Percentiles rank a stretch among this genome's conserved stretches.
phyloP scores from a whole-genome alignment of 352 stramenopile genomes.

The Lagenidium giganteum region DNA sequence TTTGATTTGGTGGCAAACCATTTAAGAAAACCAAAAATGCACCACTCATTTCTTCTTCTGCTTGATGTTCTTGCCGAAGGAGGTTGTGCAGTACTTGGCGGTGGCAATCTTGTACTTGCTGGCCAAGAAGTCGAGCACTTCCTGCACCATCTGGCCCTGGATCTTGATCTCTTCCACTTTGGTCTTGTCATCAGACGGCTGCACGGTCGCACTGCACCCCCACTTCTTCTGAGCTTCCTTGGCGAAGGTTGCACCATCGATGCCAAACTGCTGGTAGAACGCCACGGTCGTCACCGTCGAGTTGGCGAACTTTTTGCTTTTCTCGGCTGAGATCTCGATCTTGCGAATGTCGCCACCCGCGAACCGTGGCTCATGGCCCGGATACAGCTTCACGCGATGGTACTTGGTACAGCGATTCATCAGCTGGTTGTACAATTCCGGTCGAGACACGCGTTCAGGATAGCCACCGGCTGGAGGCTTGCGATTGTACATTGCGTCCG shows the following conservation, averaged over 20 bases:
- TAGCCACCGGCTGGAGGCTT: slow-evolving; percentile 55
- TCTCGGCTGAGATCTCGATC: slow-evolving; percentile 61
- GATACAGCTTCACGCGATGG: slow-evolving; percentile 66
- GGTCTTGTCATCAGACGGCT: slow-evolving; percentile 50
- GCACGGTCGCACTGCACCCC: slow-evolving; percentile 62
- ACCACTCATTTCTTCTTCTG: slow-evolving; percentile 67
- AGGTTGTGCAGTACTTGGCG: slow-evolving; percentile 58
- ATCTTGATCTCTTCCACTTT: slow-evolving; percentile 71
- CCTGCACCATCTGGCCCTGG: slow-evolving; percentile 77
- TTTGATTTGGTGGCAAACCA: too few relatives aligned
- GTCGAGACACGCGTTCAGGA: slow-evolving; percentile 42
- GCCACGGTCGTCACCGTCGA: slow-evolving; percentile 63
- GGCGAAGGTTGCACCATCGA: slow-evolving; percentile 59
- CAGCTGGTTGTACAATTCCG: slow-evolving; percentile 46
- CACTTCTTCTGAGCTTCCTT: slow-evolving; percentile 83
- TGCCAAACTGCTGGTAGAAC: slow-evolving; percentile 78
- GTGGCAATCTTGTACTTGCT: slow-evolving; percentile 64
- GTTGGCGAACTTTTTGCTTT: slow-evolving; percentile 68
- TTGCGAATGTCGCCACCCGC: slow-evolving; percentile 46
- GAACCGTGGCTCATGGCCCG: slow-evolving; percentile 60
- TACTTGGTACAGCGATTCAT: slow-evolving; percentile 63
- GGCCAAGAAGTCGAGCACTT: slow-evolving; percentile 58
- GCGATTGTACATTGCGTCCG: slow-evolving; percentile 65
- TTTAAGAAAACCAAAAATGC: too few relatives aligned
- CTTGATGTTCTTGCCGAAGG: slow-evolving; percentile 79